Base-by-base conservation (phyloP, 805 yeast species). In the Soucietia sequanensis region DNA sequence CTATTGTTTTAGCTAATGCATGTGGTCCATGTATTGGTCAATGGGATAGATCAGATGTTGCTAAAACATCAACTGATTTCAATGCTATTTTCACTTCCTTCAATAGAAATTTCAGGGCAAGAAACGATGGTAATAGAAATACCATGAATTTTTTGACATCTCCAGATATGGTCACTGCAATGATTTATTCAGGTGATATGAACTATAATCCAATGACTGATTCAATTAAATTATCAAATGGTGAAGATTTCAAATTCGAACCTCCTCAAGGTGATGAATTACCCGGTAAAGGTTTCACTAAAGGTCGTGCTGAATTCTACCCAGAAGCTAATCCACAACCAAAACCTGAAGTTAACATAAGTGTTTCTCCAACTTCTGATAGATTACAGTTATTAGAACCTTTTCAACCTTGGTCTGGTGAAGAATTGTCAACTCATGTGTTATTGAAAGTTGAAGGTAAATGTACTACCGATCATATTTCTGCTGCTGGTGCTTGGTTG, bases 11-110 rank as follows among this genome's bases (percentile, higher is more conserved):
- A 50, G 96, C 98, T 35, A 91, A 91, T 62, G 99, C 99, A 14
- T 91, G 99, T 76, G 99, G 99, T 50, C 99, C 98, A 56, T 91
- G 99, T 73, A 91, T 91, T 59, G 99, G 99, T 39, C 99, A 91
- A 74, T 91, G 99, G 99, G 96, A 93, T 62, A 84, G 98, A 72
- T 74, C 76, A 46, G 95, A 86, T 58, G 76, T 85, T 28, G 62
- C 76, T 30, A 79, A 80, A 59, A 68, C 73, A 19, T 75, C 83
- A 5, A 70, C 72, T 34, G 88, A 81, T 45, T 72, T 73, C 52
- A 90, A 89, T 65, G 86, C 98, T 35, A 93, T 91, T 50, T 90
- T 91, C 66, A 89, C 98, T 5, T 90, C 97, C 9, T 91, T 90
- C 78, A 91, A 91, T 80, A 84, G 99, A 76, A 91, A 91, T 68